Evolutionary conservation across 768 basidiomycete genomes (phyloP), one percentile per base, ranked within the genome.

Genomic region (Macrolepiota fuliginosa): DNA sequence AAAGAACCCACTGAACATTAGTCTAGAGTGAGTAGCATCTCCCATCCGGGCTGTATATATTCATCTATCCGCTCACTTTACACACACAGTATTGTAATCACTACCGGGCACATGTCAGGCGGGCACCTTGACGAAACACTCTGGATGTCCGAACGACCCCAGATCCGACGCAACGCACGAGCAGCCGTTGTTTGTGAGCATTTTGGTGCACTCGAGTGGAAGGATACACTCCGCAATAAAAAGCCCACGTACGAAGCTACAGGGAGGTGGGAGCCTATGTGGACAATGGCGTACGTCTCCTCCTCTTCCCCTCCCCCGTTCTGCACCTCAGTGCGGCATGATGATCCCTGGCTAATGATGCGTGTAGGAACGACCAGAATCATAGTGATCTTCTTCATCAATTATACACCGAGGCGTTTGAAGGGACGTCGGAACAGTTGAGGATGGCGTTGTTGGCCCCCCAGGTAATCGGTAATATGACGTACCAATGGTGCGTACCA

Each of bases 121-220:
- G 61, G 65, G 4, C 69, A 70, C 40, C 62, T 73, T 27, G 67
- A 71, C 58, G 72, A 73, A 63, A 66, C 68, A 1, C 22, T 54
- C 15, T 73, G 71, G 71, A 72, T 72, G 72, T 57, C 42, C 36
- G 62, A 65, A n/a, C 62, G 68, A 7, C 69, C 70, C 5, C 66
- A 65, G 11, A 61, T 73, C 57, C 58, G 71, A 51, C 49, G 54
- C 17, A 70, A 65, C 46, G 72, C 71, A 10, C 70, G 69, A 53
- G 72, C 70, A 17, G 72, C 72, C 7, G 62, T 73, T 51, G 69
- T 72, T 5, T 70, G 69, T 62, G 72, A 73, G 53, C 72, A 73
- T 54, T 73, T 73, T 40, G 72, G 72, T 17, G 72, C 71, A 11
- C 51, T 70, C 17, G 69, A 73, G 56, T 72, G 69, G 70, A 73